Percentiles rank a stretch among this genome's conserved stretches.
Evolutionary conservation across 306 rosid species (phyloP).

Genomic region (Nissolia schottii): DNA sequence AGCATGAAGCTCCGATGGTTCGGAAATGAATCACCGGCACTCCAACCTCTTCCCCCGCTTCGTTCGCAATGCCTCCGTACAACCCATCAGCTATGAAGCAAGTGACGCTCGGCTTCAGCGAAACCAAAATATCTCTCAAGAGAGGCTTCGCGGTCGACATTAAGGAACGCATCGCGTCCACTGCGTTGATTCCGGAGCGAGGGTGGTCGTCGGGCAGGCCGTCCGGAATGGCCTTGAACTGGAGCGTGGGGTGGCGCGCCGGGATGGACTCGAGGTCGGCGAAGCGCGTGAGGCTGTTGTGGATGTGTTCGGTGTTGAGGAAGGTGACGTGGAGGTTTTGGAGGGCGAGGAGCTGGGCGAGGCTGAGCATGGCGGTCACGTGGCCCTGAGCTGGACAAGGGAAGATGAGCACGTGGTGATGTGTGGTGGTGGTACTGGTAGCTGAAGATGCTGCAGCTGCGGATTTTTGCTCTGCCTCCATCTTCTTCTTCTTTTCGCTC

Average conservation of each 20-base stretch:
- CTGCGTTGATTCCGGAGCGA: not conserved
- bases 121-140: conserved; percentile 18
- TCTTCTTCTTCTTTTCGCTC: not conserved
- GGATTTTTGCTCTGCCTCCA: not conserved
- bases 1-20: conserved; percentile 29
- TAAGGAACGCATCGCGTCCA: not conserved
- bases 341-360: conserved; percentile 44
- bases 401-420: conserved; percentile 26
- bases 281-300: conserved; percentile 24
- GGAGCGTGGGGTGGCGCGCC: conserved; percentile 28
- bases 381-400: conserved; percentile 39
- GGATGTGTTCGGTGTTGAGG: conserved; percentile 36
- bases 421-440: no score
- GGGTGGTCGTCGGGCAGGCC: conserved; percentile 25
- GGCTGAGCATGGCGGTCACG: conserved; percentile 44
- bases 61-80: conserved; percentile 22
- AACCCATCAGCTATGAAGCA: conserved; percentile 46
- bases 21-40: conserved; percentile 41
- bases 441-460: not conserved
- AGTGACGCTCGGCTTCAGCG: conserved; percentile 14
- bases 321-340: conserved; percentile 34
- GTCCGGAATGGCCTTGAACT: conserved; percentile 40
- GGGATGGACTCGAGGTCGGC: conserved; percentile 17
- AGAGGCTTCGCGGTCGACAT: conserved; percentile 21
- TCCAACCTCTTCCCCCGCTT: conserved; percentile 21